Base-by-base conservation (phyloP, 495 filamentous ascomycete genomes). In the Lasiosphaeria hispida region DNA sequence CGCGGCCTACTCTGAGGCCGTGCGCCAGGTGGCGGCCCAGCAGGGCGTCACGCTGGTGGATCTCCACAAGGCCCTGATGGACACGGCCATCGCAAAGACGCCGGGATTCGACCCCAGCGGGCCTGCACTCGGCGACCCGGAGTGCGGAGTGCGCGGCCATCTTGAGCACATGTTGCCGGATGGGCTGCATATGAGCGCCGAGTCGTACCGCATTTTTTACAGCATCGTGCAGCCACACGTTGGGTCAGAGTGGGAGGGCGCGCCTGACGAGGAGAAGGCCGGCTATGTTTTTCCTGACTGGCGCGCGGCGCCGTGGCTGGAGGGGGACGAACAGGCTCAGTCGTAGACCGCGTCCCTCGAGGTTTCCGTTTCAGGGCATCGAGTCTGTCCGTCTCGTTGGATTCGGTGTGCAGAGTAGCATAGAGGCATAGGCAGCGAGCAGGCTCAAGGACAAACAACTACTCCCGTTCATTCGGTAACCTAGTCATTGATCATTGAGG, bases 11-110 rank as follows among this genome's bases (percentile, higher is more conserved):
- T 89, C 87, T 2, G 81, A 88, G 63, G 85, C 84, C 10, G 85
- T 78, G 19, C 77, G 83, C 40, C 78, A 88, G 59, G 79, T 93
- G 15, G 90, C 83, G 0, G 69, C 77, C 23, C 81, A 84, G 56
- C 70, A 87, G 1, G 78, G 76, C 2, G 68, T 94, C 7, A 80
- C 83, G 2, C 83, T 92, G 4, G 77, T 90, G 14, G 88, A 96
- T 69, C 75, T 96, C 0, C 92, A 87, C 82, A 80, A 79, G 40
- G 82, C 84, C 0, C 79, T 95, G 53, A 87, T 94, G 82, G 68
- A 82, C 14, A 69, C 74, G 37, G 81, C 84, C 23, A 69, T 73
- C 37, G 63, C 59, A 18, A 68, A 69, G 62, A 74, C 74, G 30
- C 69, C 73, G n/a, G 69, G 67, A 14, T 72, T 69, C 42, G 66